Evolutionary conservation across 2,329 filamentous ascomycete species (phyloP).

Genomic region (Colletotrichum sp.): DNA sequence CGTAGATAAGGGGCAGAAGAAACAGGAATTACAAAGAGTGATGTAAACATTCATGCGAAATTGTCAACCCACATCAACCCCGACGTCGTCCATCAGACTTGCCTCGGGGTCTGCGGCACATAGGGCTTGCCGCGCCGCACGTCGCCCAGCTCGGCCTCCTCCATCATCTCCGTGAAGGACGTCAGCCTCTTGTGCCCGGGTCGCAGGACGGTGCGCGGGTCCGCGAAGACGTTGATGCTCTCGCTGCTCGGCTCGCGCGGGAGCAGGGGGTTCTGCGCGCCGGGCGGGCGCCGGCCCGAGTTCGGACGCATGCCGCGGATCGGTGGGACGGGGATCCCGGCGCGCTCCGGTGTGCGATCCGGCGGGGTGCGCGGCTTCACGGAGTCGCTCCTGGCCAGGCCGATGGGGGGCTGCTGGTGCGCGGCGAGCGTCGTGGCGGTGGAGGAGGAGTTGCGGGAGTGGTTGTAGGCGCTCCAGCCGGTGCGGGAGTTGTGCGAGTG

Average conservation of each 20-base stretch:
- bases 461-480: background rate
- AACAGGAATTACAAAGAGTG: background rate
- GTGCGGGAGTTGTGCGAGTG: constrained; percentile 27
- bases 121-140: constrained; percentile 47
- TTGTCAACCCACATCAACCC: background rate
- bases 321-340: constrained; percentile 27
- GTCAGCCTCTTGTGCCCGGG: constrained; percentile 23
- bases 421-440: constrained; percentile 12
- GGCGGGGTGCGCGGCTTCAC: constrained; percentile 7
- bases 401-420: constrained; percentile 6
- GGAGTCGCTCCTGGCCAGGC: constrained; percentile 8
- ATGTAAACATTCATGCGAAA: background rate
- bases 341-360: background rate
- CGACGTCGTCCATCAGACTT: background rate
- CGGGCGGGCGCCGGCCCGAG: constrained; percentile 19
- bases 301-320: constrained; percentile 42
- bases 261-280: constrained; percentile 24
- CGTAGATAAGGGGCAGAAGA: background rate
- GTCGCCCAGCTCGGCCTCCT: constrained; percentile 47
- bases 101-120: constrained; percentile 35
- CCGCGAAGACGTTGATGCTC: constrained; percentile 59
- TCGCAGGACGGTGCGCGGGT: constrained; percentile 45
- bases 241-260: constrained; percentile 50
- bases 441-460: constrained; percentile 12
- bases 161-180: constrained; percentile 58